Conservation (phyloP, 805 yeast genomes). For the Barnettozyma salicaria region DNA sequence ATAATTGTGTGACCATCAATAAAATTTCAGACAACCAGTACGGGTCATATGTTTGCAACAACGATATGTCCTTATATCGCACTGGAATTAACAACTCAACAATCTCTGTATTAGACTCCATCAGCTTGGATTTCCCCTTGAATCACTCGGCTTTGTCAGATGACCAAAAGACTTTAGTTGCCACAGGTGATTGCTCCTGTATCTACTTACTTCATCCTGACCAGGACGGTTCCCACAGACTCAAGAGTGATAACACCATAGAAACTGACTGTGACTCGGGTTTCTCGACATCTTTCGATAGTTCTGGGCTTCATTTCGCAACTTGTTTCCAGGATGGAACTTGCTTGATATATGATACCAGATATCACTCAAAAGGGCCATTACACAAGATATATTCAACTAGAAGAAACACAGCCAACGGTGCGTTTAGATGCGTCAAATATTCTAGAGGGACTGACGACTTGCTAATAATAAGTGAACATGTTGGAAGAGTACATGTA, state of each 20-base stretch:
- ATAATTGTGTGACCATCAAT: constrained; percentile 65
- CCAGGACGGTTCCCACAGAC: constrained; percentile 27
- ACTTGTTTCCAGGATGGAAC: constrained; percentile 84
- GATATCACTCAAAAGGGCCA: constrained; percentile 49
- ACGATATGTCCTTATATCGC: constrained; percentile 66
- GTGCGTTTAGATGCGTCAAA: constrained; percentile 63
- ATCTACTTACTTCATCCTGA: constrained; percentile 46
- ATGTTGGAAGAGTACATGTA: constrained; percentile 80
- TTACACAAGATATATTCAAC: constrained; percentile 54
- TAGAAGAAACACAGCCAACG: constrained; percentile 44
- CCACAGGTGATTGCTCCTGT: constrained; percentile 73
- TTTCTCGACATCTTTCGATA: constrained; percentile 72
- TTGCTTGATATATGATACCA: constrained; percentile 67
- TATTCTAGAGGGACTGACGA: constrained; percentile 68
- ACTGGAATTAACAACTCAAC: constrained; percentile 50
- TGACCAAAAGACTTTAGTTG: constrained; percentile 49
- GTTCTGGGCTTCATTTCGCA: constrained; percentile 69
- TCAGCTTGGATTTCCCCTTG: constrained; percentile 57
- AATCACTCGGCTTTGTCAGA: constrained; percentile 71
- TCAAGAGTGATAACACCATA: constrained; percentile 33
- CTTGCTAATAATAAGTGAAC: constrained; percentile 71
- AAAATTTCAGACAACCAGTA: constrained; percentile 39
- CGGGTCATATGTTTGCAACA: constrained; percentile 70
- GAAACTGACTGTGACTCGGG: constrained; percentile 70
- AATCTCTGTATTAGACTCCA: constrained; percentile 36